Base-by-base conservation (phyloP, 75 land plant genomes). In the Cunninghamia lanceolata region DNA sequence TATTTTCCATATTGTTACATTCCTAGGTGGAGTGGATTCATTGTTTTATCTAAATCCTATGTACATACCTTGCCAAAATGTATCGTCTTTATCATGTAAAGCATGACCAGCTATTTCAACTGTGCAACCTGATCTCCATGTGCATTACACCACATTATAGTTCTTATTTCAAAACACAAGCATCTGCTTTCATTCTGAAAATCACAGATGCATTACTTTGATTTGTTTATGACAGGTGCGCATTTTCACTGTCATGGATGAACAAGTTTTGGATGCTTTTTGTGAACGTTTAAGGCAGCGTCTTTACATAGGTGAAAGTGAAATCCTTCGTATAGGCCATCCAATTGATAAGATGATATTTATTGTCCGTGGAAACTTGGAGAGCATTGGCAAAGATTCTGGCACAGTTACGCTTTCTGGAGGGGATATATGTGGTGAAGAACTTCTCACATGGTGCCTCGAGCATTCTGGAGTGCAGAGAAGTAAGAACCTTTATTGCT, bases 371-470 rank as follows among this genome's bases (percentile, higher is more conserved):
- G 99, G 99, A 81, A 93, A 88, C 56, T 86, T 94, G 88, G 93
- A 85, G 83, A 93, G 94, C 86, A 86, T 80, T 82, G 93, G 93
- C 34, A 91, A 87, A 87, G 91, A 94, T 88, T 84, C 40, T 66
- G 93, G 93, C 43, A 88, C 66, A 30, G 35, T 47, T 15, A 76
- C 82, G 70, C 88, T 95, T 59, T 84, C 89, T 38, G 94, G 91
- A 87, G 94, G 95, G 53, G 93, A 92, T 88, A 92, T 91, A 52
- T 98, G 98, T 88, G 99, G 99, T 30, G 98, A 98, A 89, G 99
- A 98, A 87, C 95, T 98, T 59, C 93, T 98, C 25, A 91, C 90
- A 15, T 96, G 96, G 99, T 94, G 89, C 86, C 93, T 97, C 34
- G 98, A 96, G 84, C 90, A 91, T 43, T 79, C 90, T 54, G 83